Evolutionary conservation across 176 grass and related monocot genomes (phyloP), one percentile per base, ranked within the genome.

Genomic region (Bothriochloa decipiens): DNA sequence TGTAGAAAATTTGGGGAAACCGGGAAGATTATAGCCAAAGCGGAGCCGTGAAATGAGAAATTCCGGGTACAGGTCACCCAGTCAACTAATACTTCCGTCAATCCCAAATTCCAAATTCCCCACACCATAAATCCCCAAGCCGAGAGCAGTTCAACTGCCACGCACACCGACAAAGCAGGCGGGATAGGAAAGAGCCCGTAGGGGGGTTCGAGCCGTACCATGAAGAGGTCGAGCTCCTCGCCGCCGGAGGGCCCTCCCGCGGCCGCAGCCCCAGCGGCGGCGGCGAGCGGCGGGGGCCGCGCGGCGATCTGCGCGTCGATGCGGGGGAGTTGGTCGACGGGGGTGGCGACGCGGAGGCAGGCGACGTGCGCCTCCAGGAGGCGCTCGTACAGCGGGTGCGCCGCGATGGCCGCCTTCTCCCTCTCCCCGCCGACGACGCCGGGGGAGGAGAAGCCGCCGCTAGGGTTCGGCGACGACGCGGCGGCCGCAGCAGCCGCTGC

Each of bases 181-280:
- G 2, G 55, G 4, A 33, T 3, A 52, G 4, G 17, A 40, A 57
- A 15, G 0, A 11, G 64, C 46, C 57, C 22, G 2, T 4, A 32
- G 33, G 17, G 0, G 37, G 53, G 32, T 2, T 47, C 14, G 58
- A 11, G 23, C 74, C 63, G 70, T 90, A 99, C 97, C 97, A 99
- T 99, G 90, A 99, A 99, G 86, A 96, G 87, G 85, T 99, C 93
- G 66, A 99, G 93, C 84, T 99, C 97, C 77, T 99, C 92, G 65
- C 88, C 81, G 1, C 88, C 75, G 33, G 90, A 85, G 4, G 84
- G 86, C 2, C 78, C 82, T 2, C 91, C 87, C 0, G 71, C 82
- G 1, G 78, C 83, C 0, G 84, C 82, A 11, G 90, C 87, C 2
- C 35, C 78, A 64, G 88, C 80, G n/a, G 71, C 92, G 4, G 89